phyloP scores from a whole-genome alignment of 495 filamentous ascomycete species.

The Talaromyces borbonicus region DNA sequence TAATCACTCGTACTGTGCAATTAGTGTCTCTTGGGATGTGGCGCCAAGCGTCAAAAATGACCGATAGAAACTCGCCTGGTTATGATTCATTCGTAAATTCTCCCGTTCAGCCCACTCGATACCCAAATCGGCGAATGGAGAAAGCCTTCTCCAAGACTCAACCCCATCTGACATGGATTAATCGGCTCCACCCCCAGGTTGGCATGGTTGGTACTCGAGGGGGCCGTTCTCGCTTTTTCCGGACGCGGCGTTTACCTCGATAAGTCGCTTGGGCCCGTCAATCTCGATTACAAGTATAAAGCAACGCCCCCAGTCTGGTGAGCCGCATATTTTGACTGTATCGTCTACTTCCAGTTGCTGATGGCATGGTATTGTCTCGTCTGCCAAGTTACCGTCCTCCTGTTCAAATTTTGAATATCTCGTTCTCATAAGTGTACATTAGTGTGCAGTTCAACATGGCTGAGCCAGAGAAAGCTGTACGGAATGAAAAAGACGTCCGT shows the following conservation, averaged over 20 bases:
- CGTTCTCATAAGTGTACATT: too few relatives aligned
- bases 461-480: neutral
- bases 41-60: neutral
- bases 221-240: constrained; percentile 1
- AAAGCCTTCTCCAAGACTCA: neutral
- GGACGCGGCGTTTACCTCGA: neutral
- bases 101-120: too few relatives aligned
- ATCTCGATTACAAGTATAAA: too few relatives aligned
- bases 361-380: too few relatives aligned
- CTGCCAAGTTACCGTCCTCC: too few relatives aligned
- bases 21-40: constrained; percentile 1
- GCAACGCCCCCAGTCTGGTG: too few relatives aligned
- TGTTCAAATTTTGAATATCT: too few relatives aligned
- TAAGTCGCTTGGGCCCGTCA: neutral
- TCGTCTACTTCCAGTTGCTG: too few relatives aligned
- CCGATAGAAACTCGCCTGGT: too few relatives aligned
- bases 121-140: neutral
- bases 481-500: neutral
- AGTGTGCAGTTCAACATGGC: constrained; percentile 1
- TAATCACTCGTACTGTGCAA: neutral
- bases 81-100: too few relatives aligned
- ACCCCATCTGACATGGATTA: neutral
- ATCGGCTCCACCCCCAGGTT: constrained; percentile 1
- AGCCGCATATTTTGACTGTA: too few relatives aligned
- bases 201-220: constrained; percentile 1